A percentile compares a stretch with the other conserved stretches of the same genome.
Evolutionary conservation across 352 stramenopile species (phyloP).

Genomic region (Thraustochytrium striatum): DNA sequence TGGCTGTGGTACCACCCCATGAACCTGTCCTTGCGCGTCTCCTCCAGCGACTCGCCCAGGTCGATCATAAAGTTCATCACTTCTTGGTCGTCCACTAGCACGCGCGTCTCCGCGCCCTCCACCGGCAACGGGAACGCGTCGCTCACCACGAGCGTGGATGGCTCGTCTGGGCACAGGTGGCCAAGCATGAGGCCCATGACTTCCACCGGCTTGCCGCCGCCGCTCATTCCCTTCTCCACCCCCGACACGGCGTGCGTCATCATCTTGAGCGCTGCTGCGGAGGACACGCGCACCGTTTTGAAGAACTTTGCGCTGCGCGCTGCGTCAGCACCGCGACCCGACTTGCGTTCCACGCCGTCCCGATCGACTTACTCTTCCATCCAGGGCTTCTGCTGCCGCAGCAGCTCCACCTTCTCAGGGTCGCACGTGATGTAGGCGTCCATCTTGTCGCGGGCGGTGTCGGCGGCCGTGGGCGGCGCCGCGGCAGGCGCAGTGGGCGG

Average conservation of each 20-base stretch:
- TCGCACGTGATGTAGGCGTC: conserved; percentile 58
- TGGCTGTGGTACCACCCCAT: conserved; percentile 99
- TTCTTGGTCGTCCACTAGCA: conserved; percentile 91
- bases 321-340: not conserved
- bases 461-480: too few species aligned
- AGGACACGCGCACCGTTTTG: conserved; percentile 88
- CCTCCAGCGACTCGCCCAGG: conserved; percentile 86
- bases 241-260: conserved; percentile 88
- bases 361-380: conserved; percentile 57
- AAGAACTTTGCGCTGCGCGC: conserved; percentile 80
- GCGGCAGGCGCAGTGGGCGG: too few species aligned
- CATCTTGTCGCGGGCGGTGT: too few species aligned
- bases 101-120: conserved; percentile 87
- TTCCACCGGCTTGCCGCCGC: conserved; percentile 90
- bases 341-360: not conserved
- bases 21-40: conserved; percentile 91
- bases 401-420: conserved; percentile 53
- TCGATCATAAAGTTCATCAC: conserved; percentile 99
- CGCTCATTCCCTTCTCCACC: conserved; percentile 88
- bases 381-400: conserved; percentile 60
- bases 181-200: conserved; percentile 98
- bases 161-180: conserved; percentile 80
- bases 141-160: conserved; percentile 89
- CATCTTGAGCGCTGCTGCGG: conserved; percentile 90
- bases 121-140: conserved; percentile 97